phyloP scores from a whole-genome alignment of 2,329 filamentous ascomycete species.

The Drechslerella coelobrocha region DNA sequence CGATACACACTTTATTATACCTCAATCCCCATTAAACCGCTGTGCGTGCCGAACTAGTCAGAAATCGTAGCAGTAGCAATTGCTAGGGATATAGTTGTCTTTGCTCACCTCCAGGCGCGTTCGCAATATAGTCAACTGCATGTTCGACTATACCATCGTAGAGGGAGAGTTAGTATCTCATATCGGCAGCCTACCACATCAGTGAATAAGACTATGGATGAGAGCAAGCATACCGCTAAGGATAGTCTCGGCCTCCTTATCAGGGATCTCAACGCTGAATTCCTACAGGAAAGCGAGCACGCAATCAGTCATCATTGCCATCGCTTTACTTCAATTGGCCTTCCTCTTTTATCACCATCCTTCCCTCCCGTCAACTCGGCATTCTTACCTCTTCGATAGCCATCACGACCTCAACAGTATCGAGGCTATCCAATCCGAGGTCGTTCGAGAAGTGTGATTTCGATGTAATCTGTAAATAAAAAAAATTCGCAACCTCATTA shows the following conservation, averaged over 20 bases:
- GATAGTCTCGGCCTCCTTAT: constrained; percentile 94
- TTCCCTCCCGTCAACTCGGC: background rate
- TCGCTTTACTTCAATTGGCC: background rate
- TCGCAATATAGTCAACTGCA: constrained; percentile 91
- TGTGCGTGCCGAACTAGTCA: too few species aligned
- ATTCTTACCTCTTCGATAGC: constrained; percentile 89
- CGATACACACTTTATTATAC: too few species aligned
- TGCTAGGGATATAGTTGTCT: constrained; percentile 29
- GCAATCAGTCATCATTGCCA: constrained; percentile 8
- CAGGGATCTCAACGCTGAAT: constrained; percentile 94
- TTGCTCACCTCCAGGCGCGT: constrained; percentile 86
- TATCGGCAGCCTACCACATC: background rate
- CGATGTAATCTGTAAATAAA: constrained; percentile 72
- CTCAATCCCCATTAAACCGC: constrained; percentile 55
- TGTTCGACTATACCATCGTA: constrained; percentile 73
- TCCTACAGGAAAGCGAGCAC: constrained; percentile 61
- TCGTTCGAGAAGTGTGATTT: constrained; percentile 94
- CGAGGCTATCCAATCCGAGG: constrained; percentile 93
- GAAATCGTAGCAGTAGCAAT: too few species aligned
- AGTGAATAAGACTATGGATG: background rate
- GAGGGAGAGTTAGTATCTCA: constrained; percentile 52
- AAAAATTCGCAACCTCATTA: background rate
- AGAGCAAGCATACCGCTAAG: constrained; percentile 78
- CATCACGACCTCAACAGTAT: constrained; percentile 99
- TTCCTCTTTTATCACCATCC: background rate